phyloP scores from a whole-genome alignment of 2,329 filamentous ascomycete species.

The Exophiala calicioides region DNA sequence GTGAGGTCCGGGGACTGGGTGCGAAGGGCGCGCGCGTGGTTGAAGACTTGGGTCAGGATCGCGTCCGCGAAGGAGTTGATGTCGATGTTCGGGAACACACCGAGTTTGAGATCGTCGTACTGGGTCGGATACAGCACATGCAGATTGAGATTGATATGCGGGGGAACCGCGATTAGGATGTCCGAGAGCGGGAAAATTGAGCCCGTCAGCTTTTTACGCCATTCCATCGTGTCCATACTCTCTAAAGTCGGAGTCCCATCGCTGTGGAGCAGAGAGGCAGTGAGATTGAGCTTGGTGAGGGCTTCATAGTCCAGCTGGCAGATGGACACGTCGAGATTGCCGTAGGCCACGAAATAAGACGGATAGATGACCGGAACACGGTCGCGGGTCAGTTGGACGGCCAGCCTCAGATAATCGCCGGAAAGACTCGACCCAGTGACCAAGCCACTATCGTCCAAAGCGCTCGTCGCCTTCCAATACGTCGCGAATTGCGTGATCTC shows the following conservation, averaged over 20 bases:
- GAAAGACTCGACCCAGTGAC: slow-evolving; percentile 94
- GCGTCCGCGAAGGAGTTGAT: slow-evolving; percentile 85
- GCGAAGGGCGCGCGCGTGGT: slow-evolving; percentile 74
- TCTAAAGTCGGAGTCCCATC: slow-evolving; percentile 37
- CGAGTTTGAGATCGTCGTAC: slow-evolving; percentile 68
- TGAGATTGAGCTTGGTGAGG: slow-evolving; percentile 28
- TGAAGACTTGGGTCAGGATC: slow-evolving; percentile 82
- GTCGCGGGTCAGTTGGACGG: slow-evolving; percentile 88
- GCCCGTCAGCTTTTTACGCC: slow-evolving; percentile 68
- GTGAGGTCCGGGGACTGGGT: slow-evolving; percentile 69
- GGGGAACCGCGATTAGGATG: slow-evolving; percentile 72
- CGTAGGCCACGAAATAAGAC: slow-evolving; percentile 74
- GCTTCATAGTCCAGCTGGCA: slow-evolving; percentile 69
- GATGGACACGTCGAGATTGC: slow-evolving; percentile 77
- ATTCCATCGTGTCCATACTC: slow-evolving; percentile 23
- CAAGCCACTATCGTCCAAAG: slow-evolving; percentile 82
- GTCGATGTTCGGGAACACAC: slow-evolving; percentile 73
- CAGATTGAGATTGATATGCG: slow-evolving; percentile 84
- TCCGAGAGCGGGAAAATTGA: slow-evolving; percentile 80
- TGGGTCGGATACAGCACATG: slow-evolving; percentile 83
- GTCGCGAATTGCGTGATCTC: slow-evolving; percentile 98
- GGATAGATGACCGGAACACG: slow-evolving; percentile 85
- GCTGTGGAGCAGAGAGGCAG: slow-evolving; percentile 46
- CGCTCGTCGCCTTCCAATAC: slow-evolving; percentile 98
- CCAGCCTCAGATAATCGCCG: slow-evolving; percentile 90